phyloP scores from a whole-genome alignment of 371 early-diverging fungal species.

The Rhizomucor miehei region DNA sequence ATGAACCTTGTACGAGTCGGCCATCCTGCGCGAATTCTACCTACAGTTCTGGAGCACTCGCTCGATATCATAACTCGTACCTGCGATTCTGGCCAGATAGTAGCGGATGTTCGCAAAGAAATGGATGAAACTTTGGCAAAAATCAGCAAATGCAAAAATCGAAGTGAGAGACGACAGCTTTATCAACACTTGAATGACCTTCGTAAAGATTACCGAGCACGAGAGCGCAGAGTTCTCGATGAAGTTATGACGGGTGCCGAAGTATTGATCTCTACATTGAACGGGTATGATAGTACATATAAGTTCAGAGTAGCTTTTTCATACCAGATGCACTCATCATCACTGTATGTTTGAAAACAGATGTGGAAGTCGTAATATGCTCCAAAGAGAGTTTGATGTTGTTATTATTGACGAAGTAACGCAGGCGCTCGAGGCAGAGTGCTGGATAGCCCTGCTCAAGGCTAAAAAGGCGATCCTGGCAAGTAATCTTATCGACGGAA shows the following conservation, averaged over 20 bases:
- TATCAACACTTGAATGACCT: constrained; percentile 71
- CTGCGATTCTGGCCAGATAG: constrained; percentile 75
- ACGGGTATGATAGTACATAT: constrained; percentile 36
- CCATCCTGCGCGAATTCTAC: constrained; percentile 82
- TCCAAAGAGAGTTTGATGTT: constrained; percentile 77
- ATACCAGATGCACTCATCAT: too few species aligned
- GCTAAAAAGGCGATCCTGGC: constrained; percentile 77
- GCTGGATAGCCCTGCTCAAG: constrained; percentile 87
- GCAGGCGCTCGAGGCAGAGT: constrained; percentile 88
- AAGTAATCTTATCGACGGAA: constrained; percentile 10
- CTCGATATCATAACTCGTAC: constrained; percentile 69
- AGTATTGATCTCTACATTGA: constrained; percentile 63
- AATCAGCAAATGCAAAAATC: constrained; percentile 62
- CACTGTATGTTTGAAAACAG: constrained; percentile 13
- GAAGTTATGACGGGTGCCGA: constrained; percentile 61
- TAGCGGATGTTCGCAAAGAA: constrained; percentile 77
- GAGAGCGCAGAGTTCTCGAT: constrained; percentile 71
- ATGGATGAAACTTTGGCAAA: constrained; percentile 68
- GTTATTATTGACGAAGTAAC: constrained; percentile 95
- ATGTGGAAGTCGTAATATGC: constrained; percentile 54
- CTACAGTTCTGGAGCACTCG: constrained; percentile 65
- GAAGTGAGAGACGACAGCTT: constrained; percentile 63
- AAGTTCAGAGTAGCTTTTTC: not conserved
- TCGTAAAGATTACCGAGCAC: constrained; percentile 66
- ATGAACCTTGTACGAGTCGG: constrained; percentile 82